Percentiles rank a stretch among this genome's conserved stretches.
phyloP scores from a whole-genome alignment of 164 flowering plant genomes.

The Chloranthus sessilifolius region DNA sequence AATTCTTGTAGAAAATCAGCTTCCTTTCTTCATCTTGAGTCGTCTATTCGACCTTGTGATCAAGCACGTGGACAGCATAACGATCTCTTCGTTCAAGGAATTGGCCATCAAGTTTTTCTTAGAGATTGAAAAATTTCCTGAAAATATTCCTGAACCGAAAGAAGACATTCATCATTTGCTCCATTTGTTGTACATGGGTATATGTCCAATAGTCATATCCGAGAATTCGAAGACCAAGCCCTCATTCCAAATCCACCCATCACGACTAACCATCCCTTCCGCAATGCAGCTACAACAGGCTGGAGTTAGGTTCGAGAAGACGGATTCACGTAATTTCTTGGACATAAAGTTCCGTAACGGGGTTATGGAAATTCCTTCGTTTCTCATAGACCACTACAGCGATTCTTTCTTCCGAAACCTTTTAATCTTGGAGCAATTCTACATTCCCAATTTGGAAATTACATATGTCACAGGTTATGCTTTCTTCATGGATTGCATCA shows the following conservation, averaged over 20 bases:
- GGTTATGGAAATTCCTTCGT: background rate
- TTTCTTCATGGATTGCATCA: conserved; percentile 2
- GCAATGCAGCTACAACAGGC: background rate
- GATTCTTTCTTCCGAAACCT: background rate
- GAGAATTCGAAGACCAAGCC: no score
- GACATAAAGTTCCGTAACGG: conserved; percentile 1
- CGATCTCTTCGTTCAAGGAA: background rate
- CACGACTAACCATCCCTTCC: background rate
- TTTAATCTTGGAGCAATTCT: conserved; percentile 4
- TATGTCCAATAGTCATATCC: no score
- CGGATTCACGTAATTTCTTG: background rate
- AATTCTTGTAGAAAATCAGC: conserved; percentile 7
- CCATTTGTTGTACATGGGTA: no score
- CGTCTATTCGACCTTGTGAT: background rate
- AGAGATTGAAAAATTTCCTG: no score
- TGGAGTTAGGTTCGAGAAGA: conserved; percentile 3
- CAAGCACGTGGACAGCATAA: no score
- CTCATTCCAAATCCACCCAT: background rate
- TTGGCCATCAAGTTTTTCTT: background rate
- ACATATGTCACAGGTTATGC: conserved; percentile 1
- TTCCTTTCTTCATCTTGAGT: conserved; percentile 4
- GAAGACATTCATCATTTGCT: no score
- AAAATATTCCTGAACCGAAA: no score
- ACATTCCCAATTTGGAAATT: no score
- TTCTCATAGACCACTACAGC: background rate